phyloP scores from a whole-genome alignment of 108 stramenopile genomes.

The Chaetoceros muelleri region DNA sequence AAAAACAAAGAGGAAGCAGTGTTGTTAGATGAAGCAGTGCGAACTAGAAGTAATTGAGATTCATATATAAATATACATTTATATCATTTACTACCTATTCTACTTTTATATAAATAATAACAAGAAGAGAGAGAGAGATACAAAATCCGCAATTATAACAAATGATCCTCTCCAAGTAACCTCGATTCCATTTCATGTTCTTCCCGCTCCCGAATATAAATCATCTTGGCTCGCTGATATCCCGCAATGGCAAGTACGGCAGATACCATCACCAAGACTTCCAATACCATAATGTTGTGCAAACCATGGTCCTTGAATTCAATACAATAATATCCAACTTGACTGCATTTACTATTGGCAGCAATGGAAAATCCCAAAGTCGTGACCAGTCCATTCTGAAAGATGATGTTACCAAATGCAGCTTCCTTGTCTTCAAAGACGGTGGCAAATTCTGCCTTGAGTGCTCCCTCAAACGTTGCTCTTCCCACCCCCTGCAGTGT shows the following conservation, averaged over 20 bases:
- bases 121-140: no score
- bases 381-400: slow-evolving; percentile 66
- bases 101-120: no score
- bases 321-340: slow-evolving; percentile 32
- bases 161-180: background rate
- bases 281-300: slow-evolving; percentile 58
- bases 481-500: slow-evolving; percentile 58
- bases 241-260: slow-evolving; percentile 49
- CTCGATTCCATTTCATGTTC: background rate
- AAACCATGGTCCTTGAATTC: slow-evolving; percentile 37
- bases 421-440: slow-evolving; percentile 70
- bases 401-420: slow-evolving; percentile 77
- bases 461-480: slow-evolving; percentile 74
- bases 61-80: no score
- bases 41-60: no score
- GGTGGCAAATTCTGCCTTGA: slow-evolving; percentile 70
- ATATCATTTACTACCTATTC: no score
- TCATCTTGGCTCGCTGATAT: slow-evolving; percentile 35
- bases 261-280: slow-evolving; percentile 33
- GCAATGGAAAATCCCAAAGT: slow-evolving; percentile 38
- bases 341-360: slow-evolving; percentile 10
- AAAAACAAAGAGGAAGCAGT: no score
- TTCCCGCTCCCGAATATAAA: slow-evolving; percentile 6
- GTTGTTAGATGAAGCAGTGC: no score
- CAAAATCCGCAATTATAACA: no score